phyloP scores from a whole-genome alignment of 2,329 filamentous ascomycete genomes.

The Exophiala sp. region DNA sequence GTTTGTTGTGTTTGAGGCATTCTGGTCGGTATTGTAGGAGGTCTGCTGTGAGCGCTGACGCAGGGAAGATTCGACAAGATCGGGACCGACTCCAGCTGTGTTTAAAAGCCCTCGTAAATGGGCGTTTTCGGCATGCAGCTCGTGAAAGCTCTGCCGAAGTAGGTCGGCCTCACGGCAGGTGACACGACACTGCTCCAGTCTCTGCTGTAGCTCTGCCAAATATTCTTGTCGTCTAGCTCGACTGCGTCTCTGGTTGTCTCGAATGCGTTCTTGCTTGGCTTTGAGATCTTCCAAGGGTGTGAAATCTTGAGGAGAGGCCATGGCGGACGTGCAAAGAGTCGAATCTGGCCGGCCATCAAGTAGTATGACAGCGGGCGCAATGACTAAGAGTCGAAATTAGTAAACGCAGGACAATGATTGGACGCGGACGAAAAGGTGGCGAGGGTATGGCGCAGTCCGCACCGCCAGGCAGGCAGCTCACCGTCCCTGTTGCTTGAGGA shows the following conservation, averaged over 20 bases:
- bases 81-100: slow-evolving; percentile 16
- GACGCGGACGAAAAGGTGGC: no score
- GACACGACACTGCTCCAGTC: slow-evolving; percentile 23
- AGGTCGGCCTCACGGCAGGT: slow-evolving; percentile 22
- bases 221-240: slow-evolving; percentile 27
- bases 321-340: no score
- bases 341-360: no score
- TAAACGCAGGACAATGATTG: no score
- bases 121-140: slow-evolving; percentile 23
- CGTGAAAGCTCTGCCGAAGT: slow-evolving; percentile 14
- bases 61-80: slow-evolving; percentile 17
- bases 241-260: slow-evolving; percentile 29
- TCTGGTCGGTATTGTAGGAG: no score
- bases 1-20: no score
- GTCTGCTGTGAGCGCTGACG: no score
- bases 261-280: slow-evolving; percentile 27
- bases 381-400: no score
- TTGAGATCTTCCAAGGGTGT: slow-evolving; percentile 4
- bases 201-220: slow-evolving; percentile 24
- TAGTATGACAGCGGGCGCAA: no score
- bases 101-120: slow-evolving; percentile 19
- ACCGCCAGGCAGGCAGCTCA: no score
- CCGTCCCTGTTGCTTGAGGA: no score
- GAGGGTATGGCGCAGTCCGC: no score
- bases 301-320: slow-evolving; percentile 11